These are phyloP conservation scores for Ganoderma lingzhi DNA, from an alignment of 1,284 basidiomycete species.

Conservation along the genomic window DNA sequence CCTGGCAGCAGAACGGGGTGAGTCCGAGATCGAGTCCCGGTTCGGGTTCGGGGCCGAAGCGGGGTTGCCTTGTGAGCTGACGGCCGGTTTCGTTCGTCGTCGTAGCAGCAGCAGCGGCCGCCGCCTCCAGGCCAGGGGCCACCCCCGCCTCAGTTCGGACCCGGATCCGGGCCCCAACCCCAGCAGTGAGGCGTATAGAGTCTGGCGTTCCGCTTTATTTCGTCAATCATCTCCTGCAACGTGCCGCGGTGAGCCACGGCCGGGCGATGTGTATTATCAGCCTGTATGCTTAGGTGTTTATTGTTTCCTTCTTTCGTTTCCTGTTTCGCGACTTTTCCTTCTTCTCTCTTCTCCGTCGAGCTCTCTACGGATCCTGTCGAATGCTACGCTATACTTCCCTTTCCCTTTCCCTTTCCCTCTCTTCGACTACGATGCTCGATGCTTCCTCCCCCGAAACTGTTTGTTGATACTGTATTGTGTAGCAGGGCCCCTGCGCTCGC, in stretches of 20 bases:
- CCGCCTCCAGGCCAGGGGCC: slow-evolving; percentile 18
- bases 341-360: background rate
- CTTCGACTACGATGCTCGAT: slow-evolving; percentile 2
- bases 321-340: background rate
- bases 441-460: background rate
- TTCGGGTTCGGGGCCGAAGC: background rate
- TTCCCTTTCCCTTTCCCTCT: background rate
- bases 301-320: background rate
- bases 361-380: background rate
- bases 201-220: background rate
- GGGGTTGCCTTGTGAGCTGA: slow-evolving; percentile 3
- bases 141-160: slow-evolving; percentile 25
- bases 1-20: slow-evolving; percentile 39
- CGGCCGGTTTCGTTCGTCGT: background rate
- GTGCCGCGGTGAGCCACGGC: background rate
- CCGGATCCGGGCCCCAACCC: slow-evolving; percentile 16
- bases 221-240: background rate
- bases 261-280: slow-evolving; percentile 10
- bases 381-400: background rate
- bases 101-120: slow-evolving; percentile 2
- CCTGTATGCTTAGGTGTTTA: slow-evolving; percentile 22
- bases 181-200: slow-evolving; percentile 14
- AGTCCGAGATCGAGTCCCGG: slow-evolving; percentile 7
- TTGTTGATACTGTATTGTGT: slow-evolving; percentile 11
- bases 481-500: background rate